Evolutionary conservation across 805 yeast genomes (phyloP), one percentile per base, ranked within the genome.

Genomic region (Candida golubevii): DNA sequence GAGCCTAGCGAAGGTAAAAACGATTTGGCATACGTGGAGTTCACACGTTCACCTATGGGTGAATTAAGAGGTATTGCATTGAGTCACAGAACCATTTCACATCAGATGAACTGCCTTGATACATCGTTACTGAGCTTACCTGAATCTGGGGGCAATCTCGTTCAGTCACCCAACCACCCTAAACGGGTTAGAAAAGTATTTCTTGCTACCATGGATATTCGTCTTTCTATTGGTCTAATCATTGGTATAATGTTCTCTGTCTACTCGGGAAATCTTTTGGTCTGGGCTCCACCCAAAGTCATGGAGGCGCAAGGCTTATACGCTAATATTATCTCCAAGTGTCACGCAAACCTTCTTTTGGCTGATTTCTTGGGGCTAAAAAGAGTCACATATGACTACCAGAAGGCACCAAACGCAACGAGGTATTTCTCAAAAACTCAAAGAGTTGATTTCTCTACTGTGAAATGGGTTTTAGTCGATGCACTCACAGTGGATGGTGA

Each of bases 21-120:
- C 14, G 95, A 88, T 57, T 67, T 93, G 46, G 97, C 98, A 0
- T 93, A 93, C 57, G 90, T 93, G 11, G 99, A 93, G 65, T 93
- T 85, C 58, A 80, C 93, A 0, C 78, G 90, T 54, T 85, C 95
- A 1, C 95, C 97, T 0, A 79, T 86, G 26, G 98, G 98, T 3
- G 95, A 90, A 51, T 66, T 89, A 31, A 74, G 96, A 46, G 99
- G 99, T 13, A 95, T 93, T 31, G 96, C 95, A 1, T 77, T 93
- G 59, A 85, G 93, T 23, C 98, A 93, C 61, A 72, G 88, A 47
- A 89, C 96, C 0, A 78, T 93, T 7, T 75, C 85, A 59, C 91
- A 88, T 53, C 99, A 93, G 59, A 87, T 93, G 90, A 76, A 79
- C 48, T 78, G 88, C 38, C 58, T 93, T 23, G 76, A 85, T 5